Conservation (phyloP, 139 green algal genomes). For the Closterium sp. region DNA sequence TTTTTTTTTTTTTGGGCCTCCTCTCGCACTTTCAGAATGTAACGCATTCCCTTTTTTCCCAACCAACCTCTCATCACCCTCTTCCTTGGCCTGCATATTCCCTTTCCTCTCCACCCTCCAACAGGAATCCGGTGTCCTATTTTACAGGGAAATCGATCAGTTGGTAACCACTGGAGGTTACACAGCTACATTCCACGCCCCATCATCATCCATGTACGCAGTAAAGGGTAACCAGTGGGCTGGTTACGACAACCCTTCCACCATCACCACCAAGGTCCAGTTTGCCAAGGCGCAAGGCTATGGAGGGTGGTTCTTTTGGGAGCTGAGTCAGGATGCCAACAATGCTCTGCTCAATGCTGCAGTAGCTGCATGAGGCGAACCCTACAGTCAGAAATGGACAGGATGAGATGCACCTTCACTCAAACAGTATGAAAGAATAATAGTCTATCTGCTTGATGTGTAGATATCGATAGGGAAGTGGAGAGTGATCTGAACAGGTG, state of each 20-base stretch:
- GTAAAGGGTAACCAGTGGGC: slow-evolving; percentile 21
- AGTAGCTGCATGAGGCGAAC: not conserved
- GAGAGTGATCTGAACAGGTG: too few relatives aligned
- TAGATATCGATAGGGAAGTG: too few relatives aligned
- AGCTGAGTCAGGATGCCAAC: slow-evolving; percentile 1
- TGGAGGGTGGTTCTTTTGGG: slow-evolving; percentile 12
- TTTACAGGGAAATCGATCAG: slow-evolving; percentile 4
- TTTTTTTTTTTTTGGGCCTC: too few relatives aligned
- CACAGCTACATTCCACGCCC: not conserved
- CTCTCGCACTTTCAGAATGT: too few relatives aligned
- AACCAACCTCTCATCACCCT: not conserved
- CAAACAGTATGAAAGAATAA: too few relatives aligned
- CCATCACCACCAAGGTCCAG: slow-evolving; percentile 7
- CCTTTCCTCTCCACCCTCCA: not conserved
- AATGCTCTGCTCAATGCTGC: not conserved
- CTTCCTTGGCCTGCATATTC: not conserved
- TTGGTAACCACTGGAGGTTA: not conserved
- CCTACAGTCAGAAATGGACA: too few relatives aligned
- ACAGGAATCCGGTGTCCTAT: not conserved
- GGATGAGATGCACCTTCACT: too few relatives aligned
- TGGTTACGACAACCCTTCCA: slow-evolving; percentile 26
- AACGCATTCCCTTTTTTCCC: too few relatives aligned
- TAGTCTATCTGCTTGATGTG: too few relatives aligned
- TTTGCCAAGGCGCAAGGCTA: not conserved
- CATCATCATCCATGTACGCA: not conserved